These are phyloP conservation scores for Coffea humblotiana DNA, from an alignment of 305 asterid genomes.

Conservation along the genomic window DNA sequence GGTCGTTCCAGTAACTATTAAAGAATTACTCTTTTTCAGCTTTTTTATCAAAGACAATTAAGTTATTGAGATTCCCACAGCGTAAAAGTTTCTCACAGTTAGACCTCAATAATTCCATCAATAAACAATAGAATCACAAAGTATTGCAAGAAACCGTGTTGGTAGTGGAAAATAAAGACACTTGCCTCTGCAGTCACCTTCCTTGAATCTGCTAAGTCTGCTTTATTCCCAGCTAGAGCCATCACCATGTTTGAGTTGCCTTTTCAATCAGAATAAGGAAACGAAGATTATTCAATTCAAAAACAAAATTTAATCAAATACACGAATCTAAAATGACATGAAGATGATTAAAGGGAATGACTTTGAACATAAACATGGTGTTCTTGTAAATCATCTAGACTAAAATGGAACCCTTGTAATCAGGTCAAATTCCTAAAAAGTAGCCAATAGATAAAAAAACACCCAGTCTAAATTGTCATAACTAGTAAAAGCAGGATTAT, in stretches of 20 bases:
- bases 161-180: too few relatives aligned
- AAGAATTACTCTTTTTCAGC: neutral
- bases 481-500: neutral
- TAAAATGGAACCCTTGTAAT: neutral
- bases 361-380: neutral
- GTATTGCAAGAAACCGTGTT: neutral
- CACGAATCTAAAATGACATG: neutral
- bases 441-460: neutral
- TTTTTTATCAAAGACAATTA: neutral
- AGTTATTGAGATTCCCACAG: neutral
- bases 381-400: neutral
- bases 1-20: neutral
- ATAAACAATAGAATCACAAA: neutral
- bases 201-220: conserved; percentile 46
- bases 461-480: neutral
- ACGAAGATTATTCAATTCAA: neutral
- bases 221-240: conserved; percentile 47
- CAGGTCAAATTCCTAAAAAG: neutral
- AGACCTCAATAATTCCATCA: neutral
- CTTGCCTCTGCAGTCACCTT: conserved; percentile 70
- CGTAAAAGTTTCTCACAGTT: neutral
- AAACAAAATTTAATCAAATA: neutral
- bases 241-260: conserved; percentile 41
- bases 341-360: neutral
- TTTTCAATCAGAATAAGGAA: conserved; percentile 5